phyloP scores from a whole-genome alignment of 2,329 filamentous ascomycete species.

The Graphilbum fragrans region DNA sequence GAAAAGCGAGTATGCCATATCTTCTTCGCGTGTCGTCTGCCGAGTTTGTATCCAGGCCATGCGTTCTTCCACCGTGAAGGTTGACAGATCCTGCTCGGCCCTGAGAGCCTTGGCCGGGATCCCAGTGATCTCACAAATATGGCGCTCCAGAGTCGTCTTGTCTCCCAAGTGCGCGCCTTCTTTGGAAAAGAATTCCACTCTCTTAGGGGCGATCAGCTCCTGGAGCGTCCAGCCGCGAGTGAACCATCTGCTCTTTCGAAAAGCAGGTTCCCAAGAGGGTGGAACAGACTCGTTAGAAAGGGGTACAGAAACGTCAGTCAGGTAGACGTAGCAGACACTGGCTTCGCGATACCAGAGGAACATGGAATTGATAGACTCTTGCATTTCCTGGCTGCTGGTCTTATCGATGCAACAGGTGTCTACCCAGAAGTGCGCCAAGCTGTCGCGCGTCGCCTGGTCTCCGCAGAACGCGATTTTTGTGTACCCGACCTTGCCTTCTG shows the following conservation, averaged over 20 bases:
- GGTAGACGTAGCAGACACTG: conserved; percentile 7
- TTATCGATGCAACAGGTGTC: conserved; percentile 13
- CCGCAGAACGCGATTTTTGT: not conserved
- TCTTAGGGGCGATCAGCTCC: conserved; percentile 43
- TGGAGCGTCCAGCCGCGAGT: conserved; percentile 47
- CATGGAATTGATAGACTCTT: conserved; percentile 10
- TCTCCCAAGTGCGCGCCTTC: not conserved
- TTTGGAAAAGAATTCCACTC: conserved; percentile 15
- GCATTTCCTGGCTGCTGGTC: conserved; percentile 7
- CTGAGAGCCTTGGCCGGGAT: not conserved
- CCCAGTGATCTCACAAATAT: not conserved
- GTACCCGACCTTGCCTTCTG: not conserved
- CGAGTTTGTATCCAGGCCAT: conserved; percentile 6
- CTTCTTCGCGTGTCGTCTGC: conserved; percentile 5
- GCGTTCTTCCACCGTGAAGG: not conserved
- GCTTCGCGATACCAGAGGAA: conserved; percentile 7
- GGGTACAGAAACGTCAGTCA: not conserved
- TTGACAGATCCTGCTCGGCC: not conserved
- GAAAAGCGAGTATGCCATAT: conserved; percentile 3
- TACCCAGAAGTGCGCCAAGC: conserved; percentile 6
- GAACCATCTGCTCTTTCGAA: conserved; percentile 17
- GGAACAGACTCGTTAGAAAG: not conserved
- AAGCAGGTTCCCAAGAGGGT: too few relatives aligned
- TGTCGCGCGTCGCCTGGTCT: not conserved
- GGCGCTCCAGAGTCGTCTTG: not conserved